Base-by-base conservation (phyloP, 164 flowering plant species). In the Kingdonia uniflora region DNA sequence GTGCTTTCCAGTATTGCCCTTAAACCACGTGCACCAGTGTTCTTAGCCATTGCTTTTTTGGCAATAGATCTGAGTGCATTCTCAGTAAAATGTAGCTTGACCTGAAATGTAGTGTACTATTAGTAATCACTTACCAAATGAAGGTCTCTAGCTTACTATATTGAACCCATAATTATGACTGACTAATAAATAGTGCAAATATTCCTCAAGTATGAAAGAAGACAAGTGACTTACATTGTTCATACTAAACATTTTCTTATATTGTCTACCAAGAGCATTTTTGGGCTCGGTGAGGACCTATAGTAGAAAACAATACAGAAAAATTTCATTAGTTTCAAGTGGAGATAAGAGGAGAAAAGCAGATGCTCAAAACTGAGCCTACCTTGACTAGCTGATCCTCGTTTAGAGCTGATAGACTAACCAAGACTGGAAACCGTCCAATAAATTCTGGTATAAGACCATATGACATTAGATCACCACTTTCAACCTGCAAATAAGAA, bases 371-470 rank as follows among this genome's bases (percentile, higher is more conserved):
- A 17, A 41, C 51, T 7, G 21, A 19, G 6, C 7, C 35, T 73
- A 94, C 99, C 95, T 81, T 84, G 59, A 89, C 83, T 68, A 94
- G 99, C 62, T 94, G 99, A 61, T 82, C 87, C 66, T 89, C 99
- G 40, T 89, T 83, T 35, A 94, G 73, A 54, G 99, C 95, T 59
- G 84, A 75, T 60, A 94, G 72, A 71, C 88, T 87, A 69, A 86
- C 96, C 56, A 94, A 65, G 63, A 94, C 74, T 7, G 99, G 99
- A 71, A 94, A 87, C 43, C 99, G 97, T 25, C 99, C 99, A 66
- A 89, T 72, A 70, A 94, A 94, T 64, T 94, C 99, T 57, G 99
- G 99, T 68, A 94, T 89, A 38, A 94, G 88, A 25, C 99, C 99
- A 68, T 86, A 87, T 38, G 97, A 78, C 54, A 87, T 82, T 46